These are phyloP conservation scores for Solanum sejunctum DNA, from an alignment of 257 asterid genomes.

Conservation along the genomic window DNA sequence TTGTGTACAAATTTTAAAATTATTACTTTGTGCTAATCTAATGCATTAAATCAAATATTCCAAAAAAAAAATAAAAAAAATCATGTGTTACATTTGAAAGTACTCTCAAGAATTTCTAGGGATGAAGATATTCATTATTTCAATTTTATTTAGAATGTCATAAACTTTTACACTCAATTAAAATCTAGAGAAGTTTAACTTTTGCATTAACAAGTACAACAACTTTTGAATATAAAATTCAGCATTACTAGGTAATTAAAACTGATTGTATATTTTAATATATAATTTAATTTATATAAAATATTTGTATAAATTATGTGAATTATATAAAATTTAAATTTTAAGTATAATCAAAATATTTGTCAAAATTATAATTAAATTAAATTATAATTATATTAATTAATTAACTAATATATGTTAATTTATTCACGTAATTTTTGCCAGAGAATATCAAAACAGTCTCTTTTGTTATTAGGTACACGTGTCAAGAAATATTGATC, in stretches of 20 bases:
- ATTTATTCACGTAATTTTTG: too few species aligned
- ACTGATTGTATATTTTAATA: too few species aligned
- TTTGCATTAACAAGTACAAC: neutral
- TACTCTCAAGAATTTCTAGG: neutral
- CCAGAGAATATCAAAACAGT: too few species aligned
- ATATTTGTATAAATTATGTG: fast-evolving
- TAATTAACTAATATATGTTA: too few species aligned
- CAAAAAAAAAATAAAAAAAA: neutral
- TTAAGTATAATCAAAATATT: too few species aligned
- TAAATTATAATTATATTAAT: too few species aligned
- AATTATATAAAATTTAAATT: too few species aligned
- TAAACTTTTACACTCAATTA: neutral
- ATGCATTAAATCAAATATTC: neutral
- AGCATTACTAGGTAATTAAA: neutral
- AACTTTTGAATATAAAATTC: neutral
- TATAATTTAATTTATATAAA: too few species aligned
- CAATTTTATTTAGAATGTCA: neutral
- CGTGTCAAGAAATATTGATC: neutral
- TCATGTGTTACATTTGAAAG: neutral
- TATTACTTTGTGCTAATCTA: neutral
- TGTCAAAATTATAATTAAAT: too few species aligned
- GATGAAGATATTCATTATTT: neutral
- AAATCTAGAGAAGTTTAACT: neutral
- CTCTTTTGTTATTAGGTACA: too few species aligned
- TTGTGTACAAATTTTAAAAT: neutral